These are phyloP conservation scores for Zoysia pacifica DNA, from an alignment of 176 grass and related monocot genomes.

Conservation along the genomic window DNA sequence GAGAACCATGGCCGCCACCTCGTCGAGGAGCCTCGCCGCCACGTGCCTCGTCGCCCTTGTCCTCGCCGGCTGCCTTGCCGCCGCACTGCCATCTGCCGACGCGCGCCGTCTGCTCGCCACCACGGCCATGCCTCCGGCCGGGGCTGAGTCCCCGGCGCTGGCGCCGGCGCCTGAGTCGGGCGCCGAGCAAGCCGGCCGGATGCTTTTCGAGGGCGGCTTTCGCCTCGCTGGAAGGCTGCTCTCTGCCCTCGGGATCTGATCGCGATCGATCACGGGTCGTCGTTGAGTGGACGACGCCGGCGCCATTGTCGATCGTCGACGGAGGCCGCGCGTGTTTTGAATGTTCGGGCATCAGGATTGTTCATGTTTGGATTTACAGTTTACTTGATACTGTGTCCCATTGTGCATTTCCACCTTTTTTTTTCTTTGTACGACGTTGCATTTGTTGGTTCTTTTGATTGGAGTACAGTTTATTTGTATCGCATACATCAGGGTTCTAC, in stretches of 20 bases:
- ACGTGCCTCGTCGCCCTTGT: slow-evolving; percentile 34
- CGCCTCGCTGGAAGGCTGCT: slow-evolving; percentile 41
- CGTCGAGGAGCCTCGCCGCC: slow-evolving; percentile 13
- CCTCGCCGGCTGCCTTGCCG: slow-evolving; percentile 12
- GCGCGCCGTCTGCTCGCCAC: slow-evolving; percentile 10
- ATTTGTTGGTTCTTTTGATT: background rate
- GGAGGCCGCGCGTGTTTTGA: background rate
- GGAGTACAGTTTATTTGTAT: background rate
- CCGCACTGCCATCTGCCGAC: slow-evolving; percentile 4
- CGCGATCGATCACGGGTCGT: background rate
- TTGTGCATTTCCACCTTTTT: background rate
- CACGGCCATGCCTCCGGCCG: background rate
- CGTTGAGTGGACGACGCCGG: background rate
- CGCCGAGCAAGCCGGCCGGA: background rate
- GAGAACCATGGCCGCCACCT: background rate
- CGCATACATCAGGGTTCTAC: background rate
- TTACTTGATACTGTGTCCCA: background rate
- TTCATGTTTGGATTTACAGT: too few species aligned
- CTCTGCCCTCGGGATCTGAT: slow-evolving; percentile 4
- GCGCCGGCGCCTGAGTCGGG: slow-evolving; percentile 23
- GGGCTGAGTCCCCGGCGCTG: background rate
- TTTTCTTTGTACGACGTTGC: background rate
- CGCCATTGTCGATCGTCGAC: background rate
- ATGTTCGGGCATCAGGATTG: too few species aligned
- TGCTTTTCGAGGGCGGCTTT: slow-evolving; percentile 3